Percentiles rank a stretch among this genome's conserved stretches.
phyloP scores from a whole-genome alignment of 208 protist species.

The Crithidia acanthocephali region DNA sequence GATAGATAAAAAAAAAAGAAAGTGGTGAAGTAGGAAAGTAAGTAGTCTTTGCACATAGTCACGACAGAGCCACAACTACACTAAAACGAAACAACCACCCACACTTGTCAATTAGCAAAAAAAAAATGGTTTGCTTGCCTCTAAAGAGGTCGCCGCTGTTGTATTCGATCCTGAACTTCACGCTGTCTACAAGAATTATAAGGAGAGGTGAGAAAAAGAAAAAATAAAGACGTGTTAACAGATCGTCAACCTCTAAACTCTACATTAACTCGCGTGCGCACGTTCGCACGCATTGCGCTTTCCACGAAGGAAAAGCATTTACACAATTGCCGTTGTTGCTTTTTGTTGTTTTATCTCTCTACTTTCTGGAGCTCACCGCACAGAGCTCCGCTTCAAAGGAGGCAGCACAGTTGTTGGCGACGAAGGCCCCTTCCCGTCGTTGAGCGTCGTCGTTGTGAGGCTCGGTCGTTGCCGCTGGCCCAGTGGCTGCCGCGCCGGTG shows the following conservation, averaged over 20 bases:
- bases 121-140: background rate
- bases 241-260: too few species aligned
- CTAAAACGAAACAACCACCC: too few species aligned
- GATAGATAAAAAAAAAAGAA: slow-evolving; percentile 7
- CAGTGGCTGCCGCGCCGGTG: slow-evolving; percentile 8
- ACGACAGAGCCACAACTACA: too few species aligned
- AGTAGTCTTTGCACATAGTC: too few species aligned
- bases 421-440: background rate
- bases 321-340: too few species aligned
- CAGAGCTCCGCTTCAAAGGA: slow-evolving; percentile 5
- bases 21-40: background rate
- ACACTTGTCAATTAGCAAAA: background rate
- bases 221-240: background rate
- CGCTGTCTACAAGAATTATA: background rate
- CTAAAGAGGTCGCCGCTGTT: too few species aligned
- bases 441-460: background rate
- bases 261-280: too few species aligned
- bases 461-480: slow-evolving; percentile 10
- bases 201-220: background rate
- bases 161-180: too few species aligned
- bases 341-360: too few species aligned
- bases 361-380: background rate
- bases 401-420: slow-evolving; percentile 6
- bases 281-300: too few species aligned
- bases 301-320: too few species aligned